Evolutionary conservation across 1,284 basidiomycete genomes (phyloP).

Genomic region (Cerrena zonata): DNA sequence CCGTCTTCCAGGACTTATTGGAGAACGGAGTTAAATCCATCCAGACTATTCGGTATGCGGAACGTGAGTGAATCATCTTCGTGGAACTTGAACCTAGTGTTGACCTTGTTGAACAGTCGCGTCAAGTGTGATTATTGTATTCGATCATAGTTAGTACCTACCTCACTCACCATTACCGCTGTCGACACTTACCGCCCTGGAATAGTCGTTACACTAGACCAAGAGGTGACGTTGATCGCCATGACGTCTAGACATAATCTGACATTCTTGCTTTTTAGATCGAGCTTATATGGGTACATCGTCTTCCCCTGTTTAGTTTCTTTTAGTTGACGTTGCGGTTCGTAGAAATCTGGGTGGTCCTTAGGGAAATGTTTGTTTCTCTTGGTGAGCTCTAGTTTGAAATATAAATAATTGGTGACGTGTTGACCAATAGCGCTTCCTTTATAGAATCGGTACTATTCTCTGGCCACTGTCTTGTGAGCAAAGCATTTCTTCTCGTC

Average conservation of each 20-base stretch:
- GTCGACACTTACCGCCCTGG: too few species aligned
- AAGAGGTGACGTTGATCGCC: slow-evolving; percentile 38
- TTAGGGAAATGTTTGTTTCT: slow-evolving; percentile 47
- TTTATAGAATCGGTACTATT: slow-evolving; percentile 10
- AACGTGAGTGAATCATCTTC: slow-evolving; percentile 4
- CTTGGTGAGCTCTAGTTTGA: slow-evolving; percentile 35
- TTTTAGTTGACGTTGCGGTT: neutral
- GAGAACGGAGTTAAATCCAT: neutral
- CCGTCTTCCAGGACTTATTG: neutral
- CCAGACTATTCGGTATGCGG: slow-evolving; percentile 3
- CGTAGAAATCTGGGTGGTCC: slow-evolving; percentile 45
- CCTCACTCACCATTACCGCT: too few species aligned
- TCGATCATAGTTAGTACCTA: slow-evolving; percentile 41
- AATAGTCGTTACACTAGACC: slow-evolving; percentile 45
- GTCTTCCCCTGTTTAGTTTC: neutral
- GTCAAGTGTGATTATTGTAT: slow-evolving; percentile 45
- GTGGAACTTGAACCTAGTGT: too few species aligned
- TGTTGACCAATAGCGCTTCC: neutral
- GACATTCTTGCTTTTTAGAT: slow-evolving; percentile 28
- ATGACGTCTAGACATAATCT: neutral
- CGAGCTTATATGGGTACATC: slow-evolving; percentile 47
- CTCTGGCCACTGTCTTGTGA: slow-evolving; percentile 3
- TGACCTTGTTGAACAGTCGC: too few species aligned
- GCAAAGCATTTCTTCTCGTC: neutral
- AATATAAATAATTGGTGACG: neutral